phyloP scores from a whole-genome alignment of 2,329 filamentous ascomycete species.

The Trichoderma oligosporum region DNA sequence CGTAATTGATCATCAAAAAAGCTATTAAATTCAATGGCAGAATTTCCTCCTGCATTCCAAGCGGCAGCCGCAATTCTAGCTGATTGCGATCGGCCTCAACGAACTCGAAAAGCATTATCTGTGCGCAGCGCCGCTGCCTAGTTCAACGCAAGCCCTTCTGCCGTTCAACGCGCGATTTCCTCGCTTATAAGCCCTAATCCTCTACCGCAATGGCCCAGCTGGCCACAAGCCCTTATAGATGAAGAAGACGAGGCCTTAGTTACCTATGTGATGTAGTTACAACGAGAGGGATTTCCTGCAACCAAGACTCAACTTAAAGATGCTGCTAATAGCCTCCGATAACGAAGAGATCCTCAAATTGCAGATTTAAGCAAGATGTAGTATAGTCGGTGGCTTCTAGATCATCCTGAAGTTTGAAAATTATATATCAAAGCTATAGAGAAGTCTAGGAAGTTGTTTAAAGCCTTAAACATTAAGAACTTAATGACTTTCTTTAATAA shows the following conservation, averaged over 20 bases:
- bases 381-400: background rate
- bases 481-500: background rate
- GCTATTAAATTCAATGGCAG: background rate
- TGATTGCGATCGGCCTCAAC: background rate
- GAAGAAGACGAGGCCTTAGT: background rate
- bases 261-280: background rate
- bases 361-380: background rate
- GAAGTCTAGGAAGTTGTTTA: background rate
- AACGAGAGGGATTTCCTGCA: background rate
- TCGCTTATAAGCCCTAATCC: background rate
- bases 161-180: background rate
- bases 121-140: background rate
- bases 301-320: background rate
- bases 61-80: background rate
- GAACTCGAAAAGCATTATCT: too few relatives aligned
- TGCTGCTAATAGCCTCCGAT: background rate
- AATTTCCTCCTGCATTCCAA: background rate
- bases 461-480: background rate
- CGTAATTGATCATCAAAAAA: background rate
- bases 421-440: background rate
- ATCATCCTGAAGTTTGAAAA: background rate
- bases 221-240: background rate
- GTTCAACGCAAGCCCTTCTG: background rate
- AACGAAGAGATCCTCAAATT: background rate
- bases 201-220: background rate